Evolutionary conservation across 1,284 basidiomycete genomes (phyloP).

Genomic region (Irpex sp.): DNA sequence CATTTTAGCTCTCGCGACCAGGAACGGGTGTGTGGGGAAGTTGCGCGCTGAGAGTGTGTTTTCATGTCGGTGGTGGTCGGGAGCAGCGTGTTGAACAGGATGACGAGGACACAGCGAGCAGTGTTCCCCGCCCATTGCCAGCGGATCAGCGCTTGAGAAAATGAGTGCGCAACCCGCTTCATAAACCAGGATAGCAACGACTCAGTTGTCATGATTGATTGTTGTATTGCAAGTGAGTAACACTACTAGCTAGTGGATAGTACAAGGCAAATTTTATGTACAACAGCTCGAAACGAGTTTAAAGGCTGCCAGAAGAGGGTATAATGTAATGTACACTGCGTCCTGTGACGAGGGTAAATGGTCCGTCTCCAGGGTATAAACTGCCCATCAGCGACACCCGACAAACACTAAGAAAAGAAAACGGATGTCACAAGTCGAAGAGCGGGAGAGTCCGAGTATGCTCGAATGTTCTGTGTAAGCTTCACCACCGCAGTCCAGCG

Average conservation of each 20-base stretch:
- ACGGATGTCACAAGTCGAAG: background rate
- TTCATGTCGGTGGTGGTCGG: background rate
- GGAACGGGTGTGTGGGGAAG: too few relatives aligned
- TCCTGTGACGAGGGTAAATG: background rate
- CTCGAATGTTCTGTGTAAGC: background rate
- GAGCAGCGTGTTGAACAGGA: background rate
- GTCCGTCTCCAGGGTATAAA: background rate
- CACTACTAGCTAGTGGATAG: background rate
- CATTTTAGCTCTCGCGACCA: too few relatives aligned
- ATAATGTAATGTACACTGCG: background rate
- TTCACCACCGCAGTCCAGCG: too few relatives aligned
- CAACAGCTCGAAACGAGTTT: background rate
- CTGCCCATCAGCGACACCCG: background rate
- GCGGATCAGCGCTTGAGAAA: background rate
- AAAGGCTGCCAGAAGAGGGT: background rate
- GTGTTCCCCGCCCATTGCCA: background rate
- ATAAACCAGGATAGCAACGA: background rate
- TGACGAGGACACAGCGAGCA: background rate
- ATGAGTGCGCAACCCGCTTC: background rate
- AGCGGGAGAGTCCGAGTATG: background rate
- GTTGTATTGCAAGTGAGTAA: background rate
- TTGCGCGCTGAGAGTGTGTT: background rate
- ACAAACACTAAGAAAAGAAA: background rate
- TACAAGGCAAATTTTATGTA: background rate
- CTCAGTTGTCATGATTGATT: background rate